Percentiles rank a stretch among this genome's conserved stretches.
These are phyloP conservation scores for Goniomonas avonlea DNA, from an alignment of 78 protist species.

Conservation along the genomic window DNA sequence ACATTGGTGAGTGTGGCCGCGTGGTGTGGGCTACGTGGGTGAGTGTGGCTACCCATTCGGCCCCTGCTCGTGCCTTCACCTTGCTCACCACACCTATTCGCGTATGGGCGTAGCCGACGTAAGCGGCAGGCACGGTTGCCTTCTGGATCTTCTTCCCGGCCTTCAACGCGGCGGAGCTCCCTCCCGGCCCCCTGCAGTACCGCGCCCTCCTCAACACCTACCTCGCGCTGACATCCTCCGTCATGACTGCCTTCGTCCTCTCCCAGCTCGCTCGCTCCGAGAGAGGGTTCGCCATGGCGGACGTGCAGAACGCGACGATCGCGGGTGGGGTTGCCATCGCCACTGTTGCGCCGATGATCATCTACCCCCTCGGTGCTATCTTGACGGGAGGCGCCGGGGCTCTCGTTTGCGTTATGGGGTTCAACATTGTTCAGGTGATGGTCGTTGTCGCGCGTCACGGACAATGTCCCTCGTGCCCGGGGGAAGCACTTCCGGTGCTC, in stretches of 20 bases:
- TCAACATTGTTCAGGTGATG: too few species aligned
- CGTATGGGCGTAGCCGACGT: not conserved
- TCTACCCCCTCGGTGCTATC: slow-evolving; percentile 53
- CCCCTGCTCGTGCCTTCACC: slow-evolving; percentile 38
- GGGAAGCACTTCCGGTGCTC: too few species aligned
- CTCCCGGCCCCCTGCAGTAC: slow-evolving; percentile 23
- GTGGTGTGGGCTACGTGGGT: too few species aligned
- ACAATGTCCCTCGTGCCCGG: too few species aligned
- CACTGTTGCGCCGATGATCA: slow-evolving; percentile 47
- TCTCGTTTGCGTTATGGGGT: too few species aligned
- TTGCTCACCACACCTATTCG: slow-evolving; percentile 58
- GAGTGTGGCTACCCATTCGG: not conserved
- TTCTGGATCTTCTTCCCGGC: slow-evolving; percentile 81
- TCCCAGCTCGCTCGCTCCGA: slow-evolving; percentile 15
- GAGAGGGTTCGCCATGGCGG: slow-evolving; percentile 56
- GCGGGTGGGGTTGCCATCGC: slow-evolving; percentile 90
- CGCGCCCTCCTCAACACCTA: slow-evolving; percentile 28
- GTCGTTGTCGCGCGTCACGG: too few species aligned
- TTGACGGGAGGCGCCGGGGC: too few species aligned
- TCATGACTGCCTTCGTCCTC: slow-evolving; percentile 44
- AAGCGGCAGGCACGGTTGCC: slow-evolving; percentile 42
- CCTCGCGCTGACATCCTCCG: slow-evolving; percentile 16
- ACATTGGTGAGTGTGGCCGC: too few species aligned
- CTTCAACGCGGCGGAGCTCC: slow-evolving; percentile 73
- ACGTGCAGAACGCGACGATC: slow-evolving; percentile 82